Evolutionary conservation across 768 basidiomycete species (phyloP), one percentile per base, ranked within the genome.

Genomic region (Rhizopogon vinicolor): DNA sequence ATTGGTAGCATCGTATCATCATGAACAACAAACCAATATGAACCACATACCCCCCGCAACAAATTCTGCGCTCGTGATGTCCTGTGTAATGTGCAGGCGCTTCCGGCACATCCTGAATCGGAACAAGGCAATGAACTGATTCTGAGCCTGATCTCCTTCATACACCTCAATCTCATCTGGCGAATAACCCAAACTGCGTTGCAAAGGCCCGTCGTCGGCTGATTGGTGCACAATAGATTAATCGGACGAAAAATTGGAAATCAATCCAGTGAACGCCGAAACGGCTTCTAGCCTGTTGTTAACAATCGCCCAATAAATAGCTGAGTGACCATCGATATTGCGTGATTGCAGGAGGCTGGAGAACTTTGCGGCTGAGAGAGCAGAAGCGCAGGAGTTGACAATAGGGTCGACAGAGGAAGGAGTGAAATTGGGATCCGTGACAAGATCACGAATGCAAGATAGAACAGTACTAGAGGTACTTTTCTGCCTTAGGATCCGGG

Each of bases 361-460:
- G 41, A 51, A 51, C 45, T 33, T n/a, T 41, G 82, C 74, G 0
- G 74, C 62, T 5, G 65, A 57, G 63, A 85, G 86, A 0, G 81
- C 83, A 13, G 82, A 81, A 2, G 77, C 75, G 62, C 86, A 87
- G 66, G 79, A 81, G 44, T 77, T 74, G 8, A 87, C 75, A n/a
- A 87, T 79, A 8, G 31, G 18, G n/a, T 1, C 12, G 29, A 33
- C 12, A 3, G 66, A 58, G n/a, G 29, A 33, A 18, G n/a, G 28
- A 16, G 28, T 5, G 16, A 6, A 1, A 29, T 45, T n/a, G 8
- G 2, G 5, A 45, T 7, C 16, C 16, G 45, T 18, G n/a, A 33
- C 12, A 13, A 33, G 7, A 3, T 19, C 45, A 19, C 29, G 6
- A n/a, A 31, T 45, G 29, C 29, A 2, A 46, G 10, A 46, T 33